Evolutionary conservation across 164 flowering plant species (phyloP), one percentile per base, ranked within the genome.

Genomic region (Macadamia tetraphylla): DNA sequence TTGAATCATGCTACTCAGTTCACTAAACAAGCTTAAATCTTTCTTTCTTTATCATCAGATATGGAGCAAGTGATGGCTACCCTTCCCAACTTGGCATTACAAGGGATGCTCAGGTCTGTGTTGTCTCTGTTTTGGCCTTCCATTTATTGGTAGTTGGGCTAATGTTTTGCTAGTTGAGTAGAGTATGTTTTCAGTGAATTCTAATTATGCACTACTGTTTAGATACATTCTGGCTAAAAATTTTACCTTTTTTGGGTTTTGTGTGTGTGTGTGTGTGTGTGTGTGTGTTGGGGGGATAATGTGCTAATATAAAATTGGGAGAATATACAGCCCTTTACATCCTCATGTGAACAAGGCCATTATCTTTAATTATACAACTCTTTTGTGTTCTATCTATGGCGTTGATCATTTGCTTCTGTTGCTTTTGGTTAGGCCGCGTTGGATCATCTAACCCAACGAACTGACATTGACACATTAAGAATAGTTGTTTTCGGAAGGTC

Each of bases 401-500:
- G 3, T 35, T 35, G 40, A 35, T 35, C 3, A 5, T 35, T 35
- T 35, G 40, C 40, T 5, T 35, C 40, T 35, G 40, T 35, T 35
- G 40, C 17, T 67, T 43, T 67, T 73, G 65, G 46, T 40, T 75
- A 95, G 96, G 98, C 98, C 67, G 99, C 99, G 78, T 75, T 95
- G 79, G 96, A 95, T 78, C 92, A 95, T 84, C 88, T 95, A 35
- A 64, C 31, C 75, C 87, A 86, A 74, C 85, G 99, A 75, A 87
- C 87, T 60, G 99, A 95, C 74, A 92, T 95, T 71, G 99, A 95
- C 73, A 86, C 93, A 35, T 82, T 89, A 64, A 87, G 88, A 69
- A 89, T 95, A 74, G 75, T 92, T 76, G 97, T 95, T 51, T 95
- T 92, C 78, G 99, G 99, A 70, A 87, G 99, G 75, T 92, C 98